phyloP scores from a whole-genome alignment of 2,329 filamentous ascomycete species.

The Diaporthe sp. region DNA sequence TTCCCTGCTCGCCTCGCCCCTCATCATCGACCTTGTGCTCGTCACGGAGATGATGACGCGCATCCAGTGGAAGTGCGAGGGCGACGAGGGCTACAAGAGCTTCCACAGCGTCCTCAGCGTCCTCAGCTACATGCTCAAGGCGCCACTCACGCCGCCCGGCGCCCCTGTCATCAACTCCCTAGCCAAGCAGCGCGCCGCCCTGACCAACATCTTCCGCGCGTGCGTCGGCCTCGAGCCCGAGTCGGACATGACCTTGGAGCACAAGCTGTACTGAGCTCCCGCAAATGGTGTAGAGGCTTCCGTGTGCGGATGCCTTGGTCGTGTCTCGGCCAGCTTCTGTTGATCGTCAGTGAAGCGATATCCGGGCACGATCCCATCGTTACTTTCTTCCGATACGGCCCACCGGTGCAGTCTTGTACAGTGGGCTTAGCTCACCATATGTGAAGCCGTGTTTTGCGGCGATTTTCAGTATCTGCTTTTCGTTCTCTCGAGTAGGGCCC shows the following conservation, averaged over 20 bases:
- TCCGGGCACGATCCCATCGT: background rate
- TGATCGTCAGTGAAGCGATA: background rate
- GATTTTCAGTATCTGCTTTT: background rate
- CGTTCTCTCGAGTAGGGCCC: background rate
- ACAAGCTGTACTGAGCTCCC: constrained; percentile 38
- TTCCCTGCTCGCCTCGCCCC: constrained; percentile 91
- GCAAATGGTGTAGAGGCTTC: background rate
- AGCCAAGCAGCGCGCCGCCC: constrained; percentile 92
- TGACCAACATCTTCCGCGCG: constrained; percentile 99
- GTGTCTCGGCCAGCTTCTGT: background rate
- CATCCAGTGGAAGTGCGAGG: constrained; percentile 86
- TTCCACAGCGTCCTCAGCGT: constrained; percentile 98
- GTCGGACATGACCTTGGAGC: constrained; percentile 80
- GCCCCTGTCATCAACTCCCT: constrained; percentile 96
- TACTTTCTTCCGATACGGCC: constrained; percentile 16
- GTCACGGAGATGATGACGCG: constrained; percentile 98
- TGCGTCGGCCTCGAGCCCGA: constrained; percentile 97
- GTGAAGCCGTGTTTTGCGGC: background rate
- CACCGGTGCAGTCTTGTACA: background rate
- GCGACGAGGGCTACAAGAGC: constrained; percentile 81
- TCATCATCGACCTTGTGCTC: constrained; percentile 97
- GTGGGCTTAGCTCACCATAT: constrained; percentile 10
- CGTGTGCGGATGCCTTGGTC: background rate
- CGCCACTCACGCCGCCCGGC: constrained; percentile 91
- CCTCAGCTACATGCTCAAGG: constrained; percentile 99